Evolutionary conservation across 345 rosid genomes (phyloP).

Genomic region (Boechera divaricarpa): DNA sequence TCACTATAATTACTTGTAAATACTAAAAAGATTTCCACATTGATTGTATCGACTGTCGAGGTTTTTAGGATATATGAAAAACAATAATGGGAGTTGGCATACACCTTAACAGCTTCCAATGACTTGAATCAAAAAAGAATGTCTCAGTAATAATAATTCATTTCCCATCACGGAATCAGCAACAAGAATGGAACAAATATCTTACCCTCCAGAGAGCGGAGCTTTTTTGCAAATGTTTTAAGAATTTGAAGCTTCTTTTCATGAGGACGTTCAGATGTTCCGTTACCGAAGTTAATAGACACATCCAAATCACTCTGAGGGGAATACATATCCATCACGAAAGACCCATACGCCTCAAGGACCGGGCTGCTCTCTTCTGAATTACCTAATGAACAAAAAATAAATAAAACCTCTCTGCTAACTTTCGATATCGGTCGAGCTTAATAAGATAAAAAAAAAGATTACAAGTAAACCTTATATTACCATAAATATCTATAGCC

Average conservation of each 20-base stretch:
- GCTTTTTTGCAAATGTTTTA: constrained; percentile 47
- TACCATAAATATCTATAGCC: constrained; percentile 58
- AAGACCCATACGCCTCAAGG: constrained; percentile 61
- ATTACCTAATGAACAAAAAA: constrained; percentile 42
- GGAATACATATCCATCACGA: constrained; percentile 55
- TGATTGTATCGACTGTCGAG: neutral
- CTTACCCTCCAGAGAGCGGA: constrained; percentile 50
- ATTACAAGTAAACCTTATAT: neutral
- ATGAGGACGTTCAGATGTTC: constrained; percentile 43
- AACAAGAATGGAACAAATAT: neutral
- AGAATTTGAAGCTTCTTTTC: constrained; percentile 50
- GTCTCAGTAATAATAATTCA: neutral
- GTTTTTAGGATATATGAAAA: neutral
- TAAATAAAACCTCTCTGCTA: neutral
- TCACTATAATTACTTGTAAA: neutral
- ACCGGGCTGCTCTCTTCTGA: constrained; percentile 42
- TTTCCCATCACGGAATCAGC: neutral
- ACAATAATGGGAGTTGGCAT: neutral
- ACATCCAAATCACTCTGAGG: constrained; percentile 60
- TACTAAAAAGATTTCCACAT: neutral
- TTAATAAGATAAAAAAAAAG: neutral
- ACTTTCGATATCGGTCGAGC: neutral
- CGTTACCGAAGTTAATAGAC: constrained; percentile 50
- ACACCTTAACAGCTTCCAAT: constrained; percentile 1
- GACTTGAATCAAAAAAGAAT: neutral